Conservation (phyloP, 140 eudicot species). For the Flaveria floridana region DNA sequence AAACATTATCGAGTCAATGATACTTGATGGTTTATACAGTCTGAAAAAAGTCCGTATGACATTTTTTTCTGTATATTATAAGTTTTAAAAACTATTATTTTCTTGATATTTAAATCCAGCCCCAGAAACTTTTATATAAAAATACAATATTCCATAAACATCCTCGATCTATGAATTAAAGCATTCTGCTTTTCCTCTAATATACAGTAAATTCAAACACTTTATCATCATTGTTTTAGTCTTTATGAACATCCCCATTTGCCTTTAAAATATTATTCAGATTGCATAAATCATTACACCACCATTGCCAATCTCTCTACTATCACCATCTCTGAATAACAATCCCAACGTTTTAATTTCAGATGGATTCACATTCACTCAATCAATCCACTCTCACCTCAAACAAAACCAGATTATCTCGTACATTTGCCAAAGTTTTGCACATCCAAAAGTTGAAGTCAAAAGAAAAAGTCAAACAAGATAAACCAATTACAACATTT, state of each 20-base stretch:
- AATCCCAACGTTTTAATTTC: constrained; percentile 28
- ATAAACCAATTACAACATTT: constrained; percentile 6
- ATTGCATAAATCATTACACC: constrained; percentile 19
- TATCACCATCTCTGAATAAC: constrained; percentile 26
- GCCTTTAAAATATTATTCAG: constrained; percentile 23
- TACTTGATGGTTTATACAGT: no score
- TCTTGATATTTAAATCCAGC: not conserved
- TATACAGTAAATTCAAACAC: constrained; percentile 21
- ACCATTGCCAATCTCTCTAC: constrained; percentile 12
- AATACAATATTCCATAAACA: constrained; percentile 25
- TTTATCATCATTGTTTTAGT: constrained; percentile 42
- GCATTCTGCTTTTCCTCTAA: constrained; percentile 51
- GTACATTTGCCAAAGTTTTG: constrained; percentile 67
- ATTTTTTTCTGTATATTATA: not conserved
- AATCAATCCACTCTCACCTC: constrained; percentile 45
- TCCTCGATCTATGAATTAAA: constrained; percentile 52
- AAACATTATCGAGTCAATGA: no score
- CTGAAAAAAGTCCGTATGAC: no score
- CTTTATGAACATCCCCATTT: constrained; percentile 33
- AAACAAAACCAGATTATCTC: constrained; percentile 51
- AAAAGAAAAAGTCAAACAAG: constrained; percentile 33
- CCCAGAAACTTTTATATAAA: not conserved
- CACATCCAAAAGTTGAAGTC: constrained; percentile 43
- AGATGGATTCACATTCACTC: constrained; percentile 74
- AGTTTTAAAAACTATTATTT: not conserved